Evolutionary conservation across 495 filamentous ascomycete genomes (phyloP), one percentile per base, ranked within the genome.

Genomic region (Amphirosellinia nigrospora): DNA sequence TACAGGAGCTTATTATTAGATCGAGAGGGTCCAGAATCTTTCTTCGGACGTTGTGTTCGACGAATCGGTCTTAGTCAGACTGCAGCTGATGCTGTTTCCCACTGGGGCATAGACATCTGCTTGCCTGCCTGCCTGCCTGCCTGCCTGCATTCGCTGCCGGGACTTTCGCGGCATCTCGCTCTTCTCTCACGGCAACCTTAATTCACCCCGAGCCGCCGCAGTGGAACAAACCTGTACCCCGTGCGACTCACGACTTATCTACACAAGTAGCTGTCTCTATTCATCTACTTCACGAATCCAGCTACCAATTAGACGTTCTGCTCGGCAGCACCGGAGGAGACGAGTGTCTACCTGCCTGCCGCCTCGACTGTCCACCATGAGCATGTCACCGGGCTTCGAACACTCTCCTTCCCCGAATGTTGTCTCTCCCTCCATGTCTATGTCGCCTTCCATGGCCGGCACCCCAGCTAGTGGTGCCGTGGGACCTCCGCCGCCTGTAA

Each of bases 401-500:
- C 69, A 70, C 58, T 23, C 70, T 28, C n/a, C 68, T 26, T 62
- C 60, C 4, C 30, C 68, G 6, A 64, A 48, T 70, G 28, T 28
- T 43, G 52, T 21, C 52, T 50, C 63, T 71, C 48, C 69, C 53
- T 60, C 63, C 19, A 53, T 66, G 62, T 41, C 69, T 8, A 48
- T 71, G 52, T 71, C 69, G 38, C 69, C 69, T 60, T 41, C 62
- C 41, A 34, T 66, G 39, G 59, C 62, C n/a, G 62, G 53, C 53
- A 61, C 53, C 45, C 62, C 61, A 19, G 41, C 52, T 30, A 43
- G n/a, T 39, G 15, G 32, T 61, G 64, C 70, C 56, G 52, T 62
- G 69, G 68, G 64, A 38, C 67, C 69, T 65, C 66, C 71, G 69
- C 66, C 68, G 60, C 71, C 76, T 19, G 72, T 83, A 71, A 83